Percentiles rank a stretch among this genome's conserved stretches.
phyloP scores from a whole-genome alignment of 805 yeast genomes.

The Lachancea sp. region DNA sequence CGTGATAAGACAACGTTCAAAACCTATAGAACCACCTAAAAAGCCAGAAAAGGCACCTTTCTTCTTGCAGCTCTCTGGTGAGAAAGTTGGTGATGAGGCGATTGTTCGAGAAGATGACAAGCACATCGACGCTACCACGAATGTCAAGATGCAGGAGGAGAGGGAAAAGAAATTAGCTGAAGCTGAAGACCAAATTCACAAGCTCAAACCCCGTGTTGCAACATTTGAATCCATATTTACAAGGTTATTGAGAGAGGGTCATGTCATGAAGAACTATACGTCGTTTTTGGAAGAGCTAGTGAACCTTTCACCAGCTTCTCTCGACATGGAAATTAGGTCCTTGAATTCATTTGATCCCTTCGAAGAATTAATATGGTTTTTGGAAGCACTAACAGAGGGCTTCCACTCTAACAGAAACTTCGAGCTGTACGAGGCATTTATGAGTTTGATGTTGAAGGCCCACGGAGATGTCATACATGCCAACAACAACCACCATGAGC shows the following conservation, averaged over 20 bases:
- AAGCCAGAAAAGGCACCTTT: constrained; percentile 77
- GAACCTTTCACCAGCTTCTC: constrained; percentile 61
- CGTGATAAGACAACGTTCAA: constrained; percentile 75
- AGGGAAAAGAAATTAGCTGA: constrained; percentile 14
- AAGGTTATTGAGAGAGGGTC: constrained; percentile 49
- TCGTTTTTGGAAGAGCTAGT: constrained; percentile 52
- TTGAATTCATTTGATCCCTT: constrained; percentile 61
- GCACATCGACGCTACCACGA: neutral
- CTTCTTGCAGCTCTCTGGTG: constrained; percentile 65
- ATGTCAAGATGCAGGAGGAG: constrained; percentile 10
- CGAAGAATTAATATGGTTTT: constrained; percentile 56
- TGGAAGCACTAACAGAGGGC: constrained; percentile 62
- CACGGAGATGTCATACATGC: constrained; percentile 75
- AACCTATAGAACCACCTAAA: constrained; percentile 83
- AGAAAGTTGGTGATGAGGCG: constrained; percentile 66
- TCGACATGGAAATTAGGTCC: constrained; percentile 85
- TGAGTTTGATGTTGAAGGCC: constrained; percentile 61
- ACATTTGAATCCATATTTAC: constrained; percentile 74
- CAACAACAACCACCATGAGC: constrained; percentile 33
- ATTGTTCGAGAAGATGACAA: constrained; percentile 32
- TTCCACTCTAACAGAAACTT: constrained; percentile 49
- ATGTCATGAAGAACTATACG: constrained; percentile 36
- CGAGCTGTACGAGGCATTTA: constrained; percentile 78
- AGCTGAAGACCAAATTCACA: constrained; percentile 28
- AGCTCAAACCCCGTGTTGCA: constrained; percentile 29